Evolutionary conservation across 495 filamentous ascomycete species (phyloP).

Genomic region (Geopyxis carbonaria): DNA sequence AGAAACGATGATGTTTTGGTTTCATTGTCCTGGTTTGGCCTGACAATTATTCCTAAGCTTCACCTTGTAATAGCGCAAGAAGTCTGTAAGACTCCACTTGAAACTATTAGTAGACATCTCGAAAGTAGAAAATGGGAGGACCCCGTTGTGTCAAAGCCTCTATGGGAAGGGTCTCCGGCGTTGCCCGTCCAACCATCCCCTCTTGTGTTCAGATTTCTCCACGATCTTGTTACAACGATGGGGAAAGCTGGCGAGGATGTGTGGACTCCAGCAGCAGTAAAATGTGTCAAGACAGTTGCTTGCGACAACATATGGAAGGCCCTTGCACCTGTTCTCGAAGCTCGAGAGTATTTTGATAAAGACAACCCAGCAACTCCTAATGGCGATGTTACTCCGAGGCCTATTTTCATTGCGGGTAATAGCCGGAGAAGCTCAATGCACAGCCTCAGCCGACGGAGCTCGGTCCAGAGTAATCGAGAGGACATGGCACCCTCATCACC

Average conservation of each 20-base stretch:
- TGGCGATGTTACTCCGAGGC: no score
- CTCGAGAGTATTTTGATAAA: no score
- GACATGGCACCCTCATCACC: no score
- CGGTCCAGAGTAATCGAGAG: no score
- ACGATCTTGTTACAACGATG: constrained; percentile 49
- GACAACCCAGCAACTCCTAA: no score
- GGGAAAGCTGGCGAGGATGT: constrained; percentile 52
- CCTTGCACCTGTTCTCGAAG: constrained; percentile 14
- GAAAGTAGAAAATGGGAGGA: constrained; percentile 18
- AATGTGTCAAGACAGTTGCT: constrained; percentile 41
- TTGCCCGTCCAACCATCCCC: constrained; percentile 73
- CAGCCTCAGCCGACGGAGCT: no score
- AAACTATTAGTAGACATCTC: constrained; percentile 20
- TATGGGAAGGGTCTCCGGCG: constrained; percentile 39
- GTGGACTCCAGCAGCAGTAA: constrained; percentile 60
- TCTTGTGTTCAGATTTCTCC: constrained; percentile 54
- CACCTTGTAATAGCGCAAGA: constrained; percentile 20
- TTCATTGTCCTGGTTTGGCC: constrained; percentile 22
- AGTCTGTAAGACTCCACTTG: constrained; percentile 17
- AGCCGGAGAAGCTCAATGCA: no score
- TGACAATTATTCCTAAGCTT: constrained; percentile 25
- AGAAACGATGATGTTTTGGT: constrained; percentile 15
- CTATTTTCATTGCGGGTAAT: no score
- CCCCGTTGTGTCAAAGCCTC: constrained; percentile 27
- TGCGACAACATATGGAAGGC: constrained; percentile 29